Percentiles rank a stretch among this genome's conserved stretches.
Conservation (phyloP, 768 basidiomycete species). For the Pleurotus salmoneostramineus region DNA sequence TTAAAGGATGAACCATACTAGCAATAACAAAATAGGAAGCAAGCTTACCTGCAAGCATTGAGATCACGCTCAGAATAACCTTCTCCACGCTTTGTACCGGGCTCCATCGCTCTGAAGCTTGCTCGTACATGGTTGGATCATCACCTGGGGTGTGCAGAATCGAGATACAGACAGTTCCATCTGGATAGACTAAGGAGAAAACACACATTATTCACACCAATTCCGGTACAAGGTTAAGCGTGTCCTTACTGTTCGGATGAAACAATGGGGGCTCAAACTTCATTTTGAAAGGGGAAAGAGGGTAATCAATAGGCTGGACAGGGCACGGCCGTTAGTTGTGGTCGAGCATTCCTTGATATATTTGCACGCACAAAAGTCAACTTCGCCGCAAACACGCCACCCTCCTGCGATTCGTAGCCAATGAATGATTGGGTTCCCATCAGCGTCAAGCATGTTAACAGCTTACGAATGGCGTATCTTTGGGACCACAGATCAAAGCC, state of each 20-base stretch:
- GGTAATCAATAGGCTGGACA: constrained; percentile 84
- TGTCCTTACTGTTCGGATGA: constrained; percentile 88
- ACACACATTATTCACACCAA: constrained; percentile 5
- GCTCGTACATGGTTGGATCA: constrained; percentile 90
- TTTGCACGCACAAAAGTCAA: constrained; percentile 77
- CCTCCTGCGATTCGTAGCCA: constrained; percentile 56
- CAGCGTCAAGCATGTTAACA: neutral
- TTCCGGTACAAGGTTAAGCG: constrained; percentile 8
- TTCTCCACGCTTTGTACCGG: constrained; percentile 99
- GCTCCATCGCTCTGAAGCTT: constrained; percentile 94
- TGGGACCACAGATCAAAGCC: constrained; percentile 89
- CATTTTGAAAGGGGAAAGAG: constrained; percentile 99
- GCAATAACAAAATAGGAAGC: constrained; percentile 2
- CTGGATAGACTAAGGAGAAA: constrained; percentile 73
- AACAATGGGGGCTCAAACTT: constrained; percentile 95
- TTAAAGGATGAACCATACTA: neutral
- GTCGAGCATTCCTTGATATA: constrained; percentile 1
- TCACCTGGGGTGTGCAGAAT: constrained; percentile 95
- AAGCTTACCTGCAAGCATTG: constrained; percentile 91
- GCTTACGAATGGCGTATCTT: constrained; percentile 90
- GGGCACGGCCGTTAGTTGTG: constrained; percentile 2
- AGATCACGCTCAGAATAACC: constrained; percentile 92
- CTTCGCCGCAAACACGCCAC: constrained; percentile 90
- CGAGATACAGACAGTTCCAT: constrained; percentile 97
- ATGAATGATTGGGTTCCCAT: neutral